Evolutionary conservation across 2,329 filamentous ascomycete species (phyloP).

Genomic region (Colletotrichum sp.): DNA sequence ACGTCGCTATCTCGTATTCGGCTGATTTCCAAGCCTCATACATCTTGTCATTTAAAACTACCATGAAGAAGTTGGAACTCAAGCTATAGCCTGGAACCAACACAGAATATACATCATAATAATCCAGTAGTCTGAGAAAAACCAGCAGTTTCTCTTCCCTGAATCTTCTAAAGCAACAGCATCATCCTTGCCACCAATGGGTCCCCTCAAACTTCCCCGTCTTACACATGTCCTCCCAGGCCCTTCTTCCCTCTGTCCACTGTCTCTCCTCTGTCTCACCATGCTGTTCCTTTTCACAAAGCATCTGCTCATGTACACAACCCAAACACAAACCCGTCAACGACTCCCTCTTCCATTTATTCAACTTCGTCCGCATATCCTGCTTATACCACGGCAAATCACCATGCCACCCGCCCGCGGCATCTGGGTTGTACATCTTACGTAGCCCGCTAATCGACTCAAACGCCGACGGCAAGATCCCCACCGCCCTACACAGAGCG

Average conservation of each 20-base stretch:
- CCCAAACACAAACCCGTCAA: not conserved
- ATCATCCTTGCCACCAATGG: not conserved
- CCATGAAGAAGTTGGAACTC: no score
- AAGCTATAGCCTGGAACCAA: no score
- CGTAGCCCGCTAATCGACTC: not conserved
- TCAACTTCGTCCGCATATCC: not conserved
- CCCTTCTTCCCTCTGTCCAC: rapidly evolving
- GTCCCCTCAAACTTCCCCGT: not conserved
- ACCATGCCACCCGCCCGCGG: not conserved
- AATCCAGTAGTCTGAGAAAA: rapidly evolving
- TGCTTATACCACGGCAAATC: not conserved
- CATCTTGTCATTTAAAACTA: rapidly evolving
- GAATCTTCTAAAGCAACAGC: not conserved
- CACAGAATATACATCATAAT: no score
- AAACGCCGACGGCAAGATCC: not conserved
- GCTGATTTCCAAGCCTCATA: rapidly evolving
- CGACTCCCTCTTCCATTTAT: not conserved
- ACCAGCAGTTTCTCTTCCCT: rapidly evolving
- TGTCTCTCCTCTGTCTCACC: not conserved
- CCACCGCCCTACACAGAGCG: not conserved
- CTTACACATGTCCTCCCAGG: not conserved
- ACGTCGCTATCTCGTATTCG: rapidly evolving
- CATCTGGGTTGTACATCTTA: not conserved
- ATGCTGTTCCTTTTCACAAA: not conserved
- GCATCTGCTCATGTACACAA: not conserved